phyloP scores from a whole-genome alignment of 164 flowering plant species.

The Tetracentron sinense region DNA sequence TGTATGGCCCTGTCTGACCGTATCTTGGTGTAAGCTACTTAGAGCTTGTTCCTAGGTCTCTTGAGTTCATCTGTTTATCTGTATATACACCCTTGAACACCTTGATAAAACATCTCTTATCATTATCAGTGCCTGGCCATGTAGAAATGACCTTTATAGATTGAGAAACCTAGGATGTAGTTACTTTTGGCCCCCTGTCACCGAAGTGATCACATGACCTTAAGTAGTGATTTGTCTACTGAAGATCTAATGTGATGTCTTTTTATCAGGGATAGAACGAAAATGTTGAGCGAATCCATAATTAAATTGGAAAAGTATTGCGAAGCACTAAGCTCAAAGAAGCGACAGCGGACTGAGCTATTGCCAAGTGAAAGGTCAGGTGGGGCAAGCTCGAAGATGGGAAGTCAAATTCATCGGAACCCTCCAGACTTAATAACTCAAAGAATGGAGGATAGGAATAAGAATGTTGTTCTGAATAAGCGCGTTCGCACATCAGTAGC shows the following conservation, averaged over 20 bases:
- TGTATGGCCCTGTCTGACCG: neutral
- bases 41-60: neutral
- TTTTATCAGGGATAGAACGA: slow-evolving; percentile 56
- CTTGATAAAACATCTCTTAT: neutral
- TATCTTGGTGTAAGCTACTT: neutral
- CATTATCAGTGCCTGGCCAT: neutral
- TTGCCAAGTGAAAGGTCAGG: slow-evolving; percentile 47
- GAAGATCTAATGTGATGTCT: slow-evolving; percentile 17
- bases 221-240: slow-evolving; percentile 15
- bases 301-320: slow-evolving; percentile 47
- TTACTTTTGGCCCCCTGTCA: slow-evolving; percentile 2
- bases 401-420: slow-evolving; percentile 46
- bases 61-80: neutral
- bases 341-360: slow-evolving; percentile 45
- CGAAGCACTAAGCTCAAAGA: slow-evolving; percentile 44
- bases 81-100: neutral
- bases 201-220: neutral
- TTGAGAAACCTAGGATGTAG: neutral
- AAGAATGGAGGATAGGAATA: slow-evolving; percentile 54
- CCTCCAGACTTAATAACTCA: slow-evolving; percentile 42
- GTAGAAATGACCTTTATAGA: slow-evolving; percentile 1
- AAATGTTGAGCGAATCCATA: slow-evolving; percentile 52
- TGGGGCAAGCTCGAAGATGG: slow-evolving; percentile 51
- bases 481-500: slow-evolving; percentile 69
- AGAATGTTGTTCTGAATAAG: slow-evolving; percentile 58